Conservation (phyloP, 2,329 filamentous ascomycete species). For the Bipolaris sorokiniana region DNA sequence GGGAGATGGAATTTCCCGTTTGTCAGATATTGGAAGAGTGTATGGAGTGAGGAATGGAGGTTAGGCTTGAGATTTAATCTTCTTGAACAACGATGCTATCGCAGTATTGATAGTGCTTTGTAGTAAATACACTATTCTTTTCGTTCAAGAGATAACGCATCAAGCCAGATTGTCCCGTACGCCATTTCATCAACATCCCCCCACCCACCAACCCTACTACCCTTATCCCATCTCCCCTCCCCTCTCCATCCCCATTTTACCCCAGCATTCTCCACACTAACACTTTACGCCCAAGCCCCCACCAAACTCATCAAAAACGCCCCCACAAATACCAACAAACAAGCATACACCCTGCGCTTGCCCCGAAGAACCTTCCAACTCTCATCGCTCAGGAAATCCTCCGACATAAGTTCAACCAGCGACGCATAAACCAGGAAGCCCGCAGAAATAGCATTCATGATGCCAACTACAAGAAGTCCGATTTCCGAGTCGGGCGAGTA, state of each 20-base stretch:
- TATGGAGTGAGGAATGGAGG: neutral
- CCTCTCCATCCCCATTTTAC: neutral
- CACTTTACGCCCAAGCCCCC: constrained; percentile 69
- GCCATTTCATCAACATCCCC: neutral
- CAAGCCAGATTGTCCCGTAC: no score
- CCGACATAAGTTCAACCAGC: constrained; percentile 80
- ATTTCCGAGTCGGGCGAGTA: constrained; percentile 80
- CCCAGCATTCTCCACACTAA: neutral
- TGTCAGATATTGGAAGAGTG: constrained; percentile 10
- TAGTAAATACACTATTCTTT: no score
- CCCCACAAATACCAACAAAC: constrained; percentile 66
- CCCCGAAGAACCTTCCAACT: constrained; percentile 72
- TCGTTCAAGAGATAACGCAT: no score
- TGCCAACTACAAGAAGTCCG: constrained; percentile 79
- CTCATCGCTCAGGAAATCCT: constrained; percentile 81
- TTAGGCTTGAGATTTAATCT: no score
- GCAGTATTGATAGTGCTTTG: no score
- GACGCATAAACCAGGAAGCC: constrained; percentile 82
- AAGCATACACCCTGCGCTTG: constrained; percentile 66
- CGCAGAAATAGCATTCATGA: constrained; percentile 85
- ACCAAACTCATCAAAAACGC: constrained; percentile 73
- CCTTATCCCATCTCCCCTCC: neutral
- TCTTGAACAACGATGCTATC: no score
- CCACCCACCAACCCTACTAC: neutral
- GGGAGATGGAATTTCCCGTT: constrained; percentile 2